phyloP scores from a whole-genome alignment of 140 eudicot genomes.

The Artemisia princeps region DNA sequence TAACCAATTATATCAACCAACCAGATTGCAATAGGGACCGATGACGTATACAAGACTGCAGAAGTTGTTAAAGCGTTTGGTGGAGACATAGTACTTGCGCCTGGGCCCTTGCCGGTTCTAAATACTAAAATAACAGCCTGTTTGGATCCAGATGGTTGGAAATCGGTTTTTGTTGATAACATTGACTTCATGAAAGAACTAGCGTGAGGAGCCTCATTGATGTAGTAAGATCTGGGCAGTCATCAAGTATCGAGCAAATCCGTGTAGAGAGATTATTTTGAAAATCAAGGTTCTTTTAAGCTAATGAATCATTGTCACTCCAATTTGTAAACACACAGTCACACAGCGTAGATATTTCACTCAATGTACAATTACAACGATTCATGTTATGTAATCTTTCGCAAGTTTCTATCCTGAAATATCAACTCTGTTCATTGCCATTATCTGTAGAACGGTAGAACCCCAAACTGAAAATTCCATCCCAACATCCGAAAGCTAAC shows the following conservation, averaged over 20 bases:
- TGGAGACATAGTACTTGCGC: conserved; percentile 39
- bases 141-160: conserved; percentile 67
- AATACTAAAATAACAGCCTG: conserved; percentile 62
- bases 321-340: no score
- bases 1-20: conserved; percentile 4
- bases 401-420: no score
- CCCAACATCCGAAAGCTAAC: no score
- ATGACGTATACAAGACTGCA: conserved; percentile 56
- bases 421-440: no score
- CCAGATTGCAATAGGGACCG: conserved; percentile 56
- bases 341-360: no score
- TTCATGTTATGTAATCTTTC: no score
- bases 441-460: no score
- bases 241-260: background rate
- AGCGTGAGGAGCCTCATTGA: background rate
- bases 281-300: conserved; percentile 12
- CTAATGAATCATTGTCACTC: no score
- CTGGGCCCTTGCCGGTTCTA: conserved; percentile 52
- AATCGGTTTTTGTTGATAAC: conserved; percentile 53
- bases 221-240: background rate
- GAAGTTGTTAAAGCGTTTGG: conserved; percentile 42
- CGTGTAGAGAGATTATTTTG: conserved; percentile 27
- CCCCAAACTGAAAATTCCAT: no score
- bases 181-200: conserved; percentile 52
- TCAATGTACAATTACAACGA: no score